Evolutionary conservation across 83 land plant genomes (phyloP), one percentile per base, ranked within the genome.

Genomic region (Picea abies): DNA sequence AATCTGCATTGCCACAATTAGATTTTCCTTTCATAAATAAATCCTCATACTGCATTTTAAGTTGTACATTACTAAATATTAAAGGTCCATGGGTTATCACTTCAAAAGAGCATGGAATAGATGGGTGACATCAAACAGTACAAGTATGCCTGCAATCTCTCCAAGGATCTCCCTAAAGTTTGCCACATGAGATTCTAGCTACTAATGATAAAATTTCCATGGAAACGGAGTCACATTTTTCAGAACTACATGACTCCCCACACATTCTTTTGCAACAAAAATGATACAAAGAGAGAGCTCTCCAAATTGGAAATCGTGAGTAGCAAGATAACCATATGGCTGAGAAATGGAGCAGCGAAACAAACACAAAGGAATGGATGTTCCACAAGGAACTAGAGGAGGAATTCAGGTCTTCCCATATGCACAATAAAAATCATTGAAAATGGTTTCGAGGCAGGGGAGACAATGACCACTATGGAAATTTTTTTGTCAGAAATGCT

Each of bases 311-410:
- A 98, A 98, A 66, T 85, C 87, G 69, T 29, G 29, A 29, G 29
- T 98, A 32, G 96, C 85, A 8, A 82, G 67, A 89, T 98, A 99
- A 35, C 99, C 99, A 87, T 97, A 98, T 16, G 96, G 92, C 84
- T 93, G 97, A 60, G 98, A 91, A 80, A 94, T 80, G 11, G 92
- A 91, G 72, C 99, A 98, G 8, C 92, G 91, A 41, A 81, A 87
- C 17, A 88, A 88, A 81, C 99, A 98, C 4, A 94, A 84, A 19
- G 99, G 99, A 10, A 83, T 84, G 37, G 91, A 95, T 17, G 97
- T 98, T 35, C 99, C 99, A 86, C 99, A 98, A 17, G 99, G 95
- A 49, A 92, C 86, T 22, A 97, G 99, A 62, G 99, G 99, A 25
- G 99, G 97, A 60, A 98, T 90, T 19, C 91, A 90, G 17, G 99